Conservation (phyloP, 139 green algal genomes). For the Spirogloea muscicola region DNA sequence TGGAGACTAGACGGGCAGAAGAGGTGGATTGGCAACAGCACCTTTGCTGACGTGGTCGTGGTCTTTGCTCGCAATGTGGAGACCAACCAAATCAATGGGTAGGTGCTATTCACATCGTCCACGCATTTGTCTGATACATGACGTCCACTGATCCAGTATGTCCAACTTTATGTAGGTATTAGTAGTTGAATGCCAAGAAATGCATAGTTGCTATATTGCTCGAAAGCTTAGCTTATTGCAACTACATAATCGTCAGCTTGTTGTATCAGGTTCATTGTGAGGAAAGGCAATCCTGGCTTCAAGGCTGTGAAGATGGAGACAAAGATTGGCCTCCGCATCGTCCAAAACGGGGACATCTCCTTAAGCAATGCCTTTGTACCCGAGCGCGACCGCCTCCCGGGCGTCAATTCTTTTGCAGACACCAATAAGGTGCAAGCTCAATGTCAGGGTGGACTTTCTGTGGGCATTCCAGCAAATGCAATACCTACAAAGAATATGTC, state of each 20-base stretch:
- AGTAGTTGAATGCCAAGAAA: too few relatives aligned
- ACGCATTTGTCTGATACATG: too few relatives aligned
- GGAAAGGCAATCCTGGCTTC: constrained; percentile 78
- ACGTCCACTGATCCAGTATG: too few relatives aligned
- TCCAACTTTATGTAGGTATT: too few relatives aligned
- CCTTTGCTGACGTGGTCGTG: constrained; percentile 80
- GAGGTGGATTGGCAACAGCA: constrained; percentile 94
- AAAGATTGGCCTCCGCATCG: constrained; percentile 69
- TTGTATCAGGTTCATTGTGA: constrained; percentile 85
- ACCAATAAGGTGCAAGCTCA: constrained; percentile 69
- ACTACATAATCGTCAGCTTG: too few relatives aligned
- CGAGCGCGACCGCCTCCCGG: constrained; percentile 75
- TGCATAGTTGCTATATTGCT: too few relatives aligned
- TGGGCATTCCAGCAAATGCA: too few relatives aligned
- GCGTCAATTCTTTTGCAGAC: constrained; percentile 75
- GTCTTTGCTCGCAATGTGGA: constrained; percentile 52
- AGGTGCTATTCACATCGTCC: too few relatives aligned
- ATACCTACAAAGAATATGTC: too few relatives aligned
- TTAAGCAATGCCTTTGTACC: constrained; percentile 80
- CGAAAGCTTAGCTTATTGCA: too few relatives aligned
- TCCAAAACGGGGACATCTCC: constrained; percentile 92
- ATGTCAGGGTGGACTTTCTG: too few relatives aligned
- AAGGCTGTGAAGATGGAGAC: constrained; percentile 83
- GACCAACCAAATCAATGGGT: constrained; percentile 49
- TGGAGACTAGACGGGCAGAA: constrained; percentile 87